Base-by-base conservation (phyloP, 2,329 filamentous ascomycete species). In the Xylariales sp. region DNA sequence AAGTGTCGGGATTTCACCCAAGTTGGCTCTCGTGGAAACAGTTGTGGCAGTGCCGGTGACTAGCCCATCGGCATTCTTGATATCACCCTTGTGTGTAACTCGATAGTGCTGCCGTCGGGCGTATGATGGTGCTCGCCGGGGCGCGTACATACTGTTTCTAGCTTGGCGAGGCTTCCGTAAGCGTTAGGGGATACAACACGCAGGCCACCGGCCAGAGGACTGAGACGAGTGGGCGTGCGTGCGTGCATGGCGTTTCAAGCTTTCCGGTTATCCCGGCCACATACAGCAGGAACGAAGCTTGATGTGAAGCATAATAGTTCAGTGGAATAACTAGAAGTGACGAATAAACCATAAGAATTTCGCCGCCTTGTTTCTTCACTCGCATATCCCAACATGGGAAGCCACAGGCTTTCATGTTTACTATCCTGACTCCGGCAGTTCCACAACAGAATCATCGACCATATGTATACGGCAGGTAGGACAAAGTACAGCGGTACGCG, bases 61-160 rank as follows among this genome's bases (percentile, higher is more conserved):
- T 3, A 84, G 69, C 0, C 77, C 79, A 5, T 78, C 73, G 1
- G 80, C 73, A 69, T 83, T 81, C 4, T 72, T 75, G 30, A 85
- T 78, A 48, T 80, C 75, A 18, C 83, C 83, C 83, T 8, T 67
- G 66, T 0, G 78, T 80, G 49, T 80, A 73, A 4, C 74, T 68
- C 6, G 73, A 61, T 14, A 82, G 61, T 39, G 83, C 69, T 4
- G 72, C 60, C 41, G 70, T 73, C 14, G 82, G 81, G 8, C 60
- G 64, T 23, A 83, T 75, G 5, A 71, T 77, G 9, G 41, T 72
- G 41, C 65, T 75, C 1, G 73, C n/a, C 12, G 81, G 80, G 2
- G 80, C 77, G 53, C 81, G 78, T 12, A 84, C 77, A 64, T 81
- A 81, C 53, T 76, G 76, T 7, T 81, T 75, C 82, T 82, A 84